Evolutionary conservation across 176 grass and related monocot genomes (phyloP).

Genomic region (Hsuehochloa calcarea): DNA sequence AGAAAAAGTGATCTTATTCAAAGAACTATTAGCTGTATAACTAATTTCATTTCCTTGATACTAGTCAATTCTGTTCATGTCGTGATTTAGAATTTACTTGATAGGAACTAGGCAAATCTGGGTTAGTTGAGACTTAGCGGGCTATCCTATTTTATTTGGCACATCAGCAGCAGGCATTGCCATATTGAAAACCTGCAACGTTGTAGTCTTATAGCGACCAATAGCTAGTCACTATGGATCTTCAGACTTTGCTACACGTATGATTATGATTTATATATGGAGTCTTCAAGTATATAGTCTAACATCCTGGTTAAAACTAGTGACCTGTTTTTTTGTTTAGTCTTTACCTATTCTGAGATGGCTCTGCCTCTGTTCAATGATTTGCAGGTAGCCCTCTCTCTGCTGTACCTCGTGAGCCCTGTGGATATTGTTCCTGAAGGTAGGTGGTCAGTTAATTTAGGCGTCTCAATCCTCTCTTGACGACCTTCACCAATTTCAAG

Average conservation of each 20-base stretch:
- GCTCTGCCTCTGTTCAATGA: not conserved
- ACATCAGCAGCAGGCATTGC: not conserved
- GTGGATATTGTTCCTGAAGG: conserved; percentile 14
- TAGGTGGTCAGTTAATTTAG: not conserved
- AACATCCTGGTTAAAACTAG: not conserved
- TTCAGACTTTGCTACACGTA: not conserved
- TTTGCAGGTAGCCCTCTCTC: not conserved
- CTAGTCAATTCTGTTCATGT: not conserved
- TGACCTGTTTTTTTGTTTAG: not conserved
- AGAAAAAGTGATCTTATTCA: too few relatives aligned
- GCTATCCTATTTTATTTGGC: not conserved
- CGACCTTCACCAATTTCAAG: not conserved
- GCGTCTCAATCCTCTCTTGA: not conserved
- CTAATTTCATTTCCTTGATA: not conserved
- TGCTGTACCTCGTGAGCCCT: conserved; percentile 8
- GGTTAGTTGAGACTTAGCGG: not conserved
- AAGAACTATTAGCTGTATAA: too few relatives aligned
- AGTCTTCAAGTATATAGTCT: not conserved
- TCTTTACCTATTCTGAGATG: not conserved
- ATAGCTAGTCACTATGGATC: not conserved
- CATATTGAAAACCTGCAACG: not conserved
- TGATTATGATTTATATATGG: not conserved
- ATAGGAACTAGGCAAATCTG: not conserved
- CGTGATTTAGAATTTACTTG: not conserved
- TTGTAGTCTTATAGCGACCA: not conserved